These are phyloP conservation scores for Alternaria gansuensis DNA, from an alignment of 2,329 filamentous ascomycete genomes.

Conservation along the genomic window DNA sequence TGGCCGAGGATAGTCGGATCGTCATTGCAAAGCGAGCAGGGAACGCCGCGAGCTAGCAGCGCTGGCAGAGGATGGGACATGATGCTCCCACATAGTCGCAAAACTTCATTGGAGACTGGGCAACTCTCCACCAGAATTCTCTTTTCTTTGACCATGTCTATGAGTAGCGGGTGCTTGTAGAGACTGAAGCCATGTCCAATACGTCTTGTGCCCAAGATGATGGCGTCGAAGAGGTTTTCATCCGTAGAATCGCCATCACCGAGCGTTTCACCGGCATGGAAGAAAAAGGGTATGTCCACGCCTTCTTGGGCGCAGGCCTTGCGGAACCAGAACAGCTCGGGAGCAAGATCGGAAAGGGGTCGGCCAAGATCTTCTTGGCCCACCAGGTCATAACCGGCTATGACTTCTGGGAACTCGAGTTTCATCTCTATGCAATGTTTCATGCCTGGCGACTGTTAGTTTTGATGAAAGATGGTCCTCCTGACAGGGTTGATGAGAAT, in stretches of 20 bases:
- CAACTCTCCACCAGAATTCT: slow-evolving; percentile 89
- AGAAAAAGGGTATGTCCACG: slow-evolving; percentile 90
- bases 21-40: slow-evolving; percentile 87
- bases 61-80: slow-evolving; percentile 83
- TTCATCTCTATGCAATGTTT: slow-evolving; percentile 87
- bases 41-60: slow-evolving; percentile 82
- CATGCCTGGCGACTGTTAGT: slow-evolving; percentile 64
- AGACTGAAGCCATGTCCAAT: slow-evolving; percentile 91
- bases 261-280: slow-evolving; percentile 90
- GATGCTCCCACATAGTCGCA: slow-evolving; percentile 79
- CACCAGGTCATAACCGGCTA: slow-evolving; percentile 89
- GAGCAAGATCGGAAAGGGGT: slow-evolving; percentile 77
- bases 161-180: slow-evolving; percentile 88
- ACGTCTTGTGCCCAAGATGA: slow-evolving; percentile 84
- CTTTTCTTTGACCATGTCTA: slow-evolving; percentile 88
- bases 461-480: background rate
- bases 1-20: slow-evolving; percentile 90
- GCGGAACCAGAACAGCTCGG: slow-evolving; percentile 92
- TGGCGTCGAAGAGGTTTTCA: slow-evolving; percentile 86
- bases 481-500: background rate
- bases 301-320: slow-evolving; percentile 80
- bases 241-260: slow-evolving; percentile 81
- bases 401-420: slow-evolving; percentile 76
- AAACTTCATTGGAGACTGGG: slow-evolving; percentile 88
- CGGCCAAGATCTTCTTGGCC: slow-evolving; percentile 85